Evolutionary conservation across 257 asterid genomes (phyloP), one percentile per base, ranked within the genome.

Genomic region (Jacaranda copaia): DNA sequence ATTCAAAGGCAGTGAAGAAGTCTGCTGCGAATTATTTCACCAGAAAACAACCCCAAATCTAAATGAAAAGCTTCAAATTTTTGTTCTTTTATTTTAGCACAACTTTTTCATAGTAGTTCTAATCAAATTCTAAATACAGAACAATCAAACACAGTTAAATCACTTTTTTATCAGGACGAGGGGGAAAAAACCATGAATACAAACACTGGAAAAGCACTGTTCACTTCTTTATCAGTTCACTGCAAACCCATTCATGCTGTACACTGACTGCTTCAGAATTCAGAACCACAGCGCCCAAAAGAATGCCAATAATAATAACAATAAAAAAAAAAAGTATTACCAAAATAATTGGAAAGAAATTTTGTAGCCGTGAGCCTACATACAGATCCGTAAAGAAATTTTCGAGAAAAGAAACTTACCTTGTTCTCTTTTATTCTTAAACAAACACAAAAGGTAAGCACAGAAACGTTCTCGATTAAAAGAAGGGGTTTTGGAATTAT

Each of bases 391-490:
- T 39, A 59, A 14, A 48, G 8, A 51, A 48, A 52, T 25, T 25
- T 36, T 20, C 15, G 10, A 72, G 63, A 79, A 55, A 42, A 56
- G 39, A 66, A 78, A 40, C 72, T 7, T 5, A 73, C 82, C 82
- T 79, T 48, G 48, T 15, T 79, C 38, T 57, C 79, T 65, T 79
- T 35, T 59, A 25, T 25, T 79, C 43, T 59, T 20, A 11, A 72
- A 76, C 42, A 49, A 18, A 9, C 14, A 43, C 19, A 8, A 16
- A 46, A 35, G 6, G 15, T 6, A 2, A n/a, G 13, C 15, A 15
- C 5, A 8, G 6, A 32, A 43, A 63, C n/a, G 60, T 32, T 15
- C n/a, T 13, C 20, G 53, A 66, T 10, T 32, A 32, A 42, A 0
- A 57, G 51, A 36, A 19, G 43, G 25, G 77, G 42, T 80, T 74